These are phyloP conservation scores for Trametes sp. DNA, from an alignment of 1,284 basidiomycete species.

Conservation along the genomic window DNA sequence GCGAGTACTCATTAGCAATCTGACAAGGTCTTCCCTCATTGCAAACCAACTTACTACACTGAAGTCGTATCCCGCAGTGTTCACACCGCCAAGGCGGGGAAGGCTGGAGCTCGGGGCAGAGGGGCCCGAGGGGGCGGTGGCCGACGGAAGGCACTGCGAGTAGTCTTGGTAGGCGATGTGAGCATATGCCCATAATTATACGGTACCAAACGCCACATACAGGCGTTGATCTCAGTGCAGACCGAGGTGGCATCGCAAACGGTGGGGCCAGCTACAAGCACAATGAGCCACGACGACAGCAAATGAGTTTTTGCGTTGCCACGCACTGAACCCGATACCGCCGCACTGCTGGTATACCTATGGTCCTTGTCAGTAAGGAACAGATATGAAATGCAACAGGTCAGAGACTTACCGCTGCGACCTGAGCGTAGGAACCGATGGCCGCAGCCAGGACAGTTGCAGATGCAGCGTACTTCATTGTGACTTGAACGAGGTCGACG, in stretches of 20 bases:
- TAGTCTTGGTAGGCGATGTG: slow-evolving; percentile 36
- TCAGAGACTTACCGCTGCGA: slow-evolving; percentile 22
- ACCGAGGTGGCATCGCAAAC: slow-evolving; percentile 42
- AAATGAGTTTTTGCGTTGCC: too few relatives aligned
- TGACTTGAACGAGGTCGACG: slow-evolving; percentile 4
- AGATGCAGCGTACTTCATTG: slow-evolving; percentile 37
- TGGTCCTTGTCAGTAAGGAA: background rate
- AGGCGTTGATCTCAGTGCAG: slow-evolving; percentile 41
- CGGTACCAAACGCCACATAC: slow-evolving; percentile 21
- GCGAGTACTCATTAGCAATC: background rate
- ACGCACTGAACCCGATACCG: slow-evolving; percentile 37
- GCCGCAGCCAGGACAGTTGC: slow-evolving; percentile 33
- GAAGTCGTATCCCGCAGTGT: slow-evolving; percentile 47
- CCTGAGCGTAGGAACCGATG: slow-evolving; percentile 35
- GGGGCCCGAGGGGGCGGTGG: background rate
- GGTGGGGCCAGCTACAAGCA: slow-evolving; percentile 36
- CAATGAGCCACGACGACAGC: too few relatives aligned
- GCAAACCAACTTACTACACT: slow-evolving; percentile 37
- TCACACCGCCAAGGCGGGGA: slow-evolving; percentile 53
- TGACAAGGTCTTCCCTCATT: background rate
- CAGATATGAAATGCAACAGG: background rate
- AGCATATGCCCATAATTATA: background rate
- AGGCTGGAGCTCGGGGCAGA: slow-evolving; percentile 34
- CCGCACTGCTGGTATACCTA: slow-evolving; percentile 38
- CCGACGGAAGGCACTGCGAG: slow-evolving; percentile 44